These are phyloP conservation scores for Cardamine resedifolia DNA, from an alignment of 345 rosid genomes.

Conservation along the genomic window DNA sequence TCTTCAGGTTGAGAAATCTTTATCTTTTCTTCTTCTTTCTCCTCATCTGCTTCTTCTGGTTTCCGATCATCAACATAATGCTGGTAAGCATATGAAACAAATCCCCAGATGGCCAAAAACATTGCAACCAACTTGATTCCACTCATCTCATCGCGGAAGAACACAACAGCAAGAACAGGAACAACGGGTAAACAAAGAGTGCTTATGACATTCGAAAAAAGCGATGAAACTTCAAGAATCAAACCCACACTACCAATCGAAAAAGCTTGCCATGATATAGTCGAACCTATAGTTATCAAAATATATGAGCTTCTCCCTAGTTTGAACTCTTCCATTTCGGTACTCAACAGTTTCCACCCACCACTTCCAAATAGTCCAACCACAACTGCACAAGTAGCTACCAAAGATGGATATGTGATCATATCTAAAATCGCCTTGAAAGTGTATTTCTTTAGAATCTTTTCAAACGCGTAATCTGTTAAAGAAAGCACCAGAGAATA, in stretches of 20 bases:
- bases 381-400: constrained; percentile 31
- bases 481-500: constrained; percentile 35
- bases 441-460: constrained; percentile 25
- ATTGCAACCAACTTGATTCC: constrained; percentile 40
- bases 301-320: constrained; percentile 45
- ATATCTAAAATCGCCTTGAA: constrained; percentile 35
- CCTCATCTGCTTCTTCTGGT: background rate
- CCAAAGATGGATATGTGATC: constrained; percentile 29
- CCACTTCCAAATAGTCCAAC: constrained; percentile 36
- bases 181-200: constrained; percentile 39
- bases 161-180: constrained; percentile 40
- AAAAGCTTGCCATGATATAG: constrained; percentile 38
- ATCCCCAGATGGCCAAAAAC: constrained; percentile 40
- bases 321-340: constrained; percentile 34
- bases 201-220: constrained; percentile 39
- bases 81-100: constrained; percentile 36
- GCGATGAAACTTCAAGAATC: constrained; percentile 39
- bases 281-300: constrained; percentile 11
- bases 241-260: constrained; percentile 36
- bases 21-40: background rate
- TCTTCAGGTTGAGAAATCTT: constrained; percentile 14
- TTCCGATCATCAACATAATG: constrained; percentile 23
- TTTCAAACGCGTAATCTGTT: constrained; percentile 28
- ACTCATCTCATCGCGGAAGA: constrained; percentile 38
- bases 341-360: constrained; percentile 24